These are phyloP conservation scores for Yamadazyma sp. DNA, from an alignment of 805 yeast species.

Conservation along the genomic window DNA sequence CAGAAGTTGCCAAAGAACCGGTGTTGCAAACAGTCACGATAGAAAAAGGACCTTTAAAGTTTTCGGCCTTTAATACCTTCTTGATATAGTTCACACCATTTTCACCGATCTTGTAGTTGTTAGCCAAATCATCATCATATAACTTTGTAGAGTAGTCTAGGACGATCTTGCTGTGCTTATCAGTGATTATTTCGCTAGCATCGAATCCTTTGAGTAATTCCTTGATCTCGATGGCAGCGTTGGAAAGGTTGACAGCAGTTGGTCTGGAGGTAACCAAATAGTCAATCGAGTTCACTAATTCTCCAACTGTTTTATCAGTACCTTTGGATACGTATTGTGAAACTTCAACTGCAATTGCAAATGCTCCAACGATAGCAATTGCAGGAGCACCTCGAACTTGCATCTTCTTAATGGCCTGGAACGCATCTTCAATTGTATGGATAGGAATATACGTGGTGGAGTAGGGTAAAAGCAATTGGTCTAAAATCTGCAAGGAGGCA, in stretches of 20 bases:
- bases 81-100: conserved; percentile 74
- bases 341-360: conserved; percentile 77
- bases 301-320: conserved; percentile 24
- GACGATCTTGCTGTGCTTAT: conserved; percentile 31
- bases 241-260: conserved; percentile 89
- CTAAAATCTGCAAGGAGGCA: conserved; percentile 59
- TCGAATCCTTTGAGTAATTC: conserved; percentile 21
- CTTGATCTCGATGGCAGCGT: conserved; percentile 62
- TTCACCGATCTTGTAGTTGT: conserved; percentile 75
- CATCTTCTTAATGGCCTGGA: conserved; percentile 81
- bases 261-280: conserved; percentile 79
- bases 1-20: conserved; percentile 95
- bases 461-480: conserved; percentile 83
- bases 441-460: conserved; percentile 67
- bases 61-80: conserved; percentile 43
- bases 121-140: conserved; percentile 73
- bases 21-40: conserved; percentile 94
- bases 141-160: conserved; percentile 51
- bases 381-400: conserved; percentile 99
- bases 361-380: conserved; percentile 90
- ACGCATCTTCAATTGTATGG: conserved; percentile 69
- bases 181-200: conserved; percentile 22
- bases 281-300: conserved; percentile 52
- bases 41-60: conserved; percentile 65
- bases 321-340: conserved; percentile 22